Base-by-base conservation (phyloP, 805 yeast genomes). In the Kodamaea kakaduensis region DNA sequence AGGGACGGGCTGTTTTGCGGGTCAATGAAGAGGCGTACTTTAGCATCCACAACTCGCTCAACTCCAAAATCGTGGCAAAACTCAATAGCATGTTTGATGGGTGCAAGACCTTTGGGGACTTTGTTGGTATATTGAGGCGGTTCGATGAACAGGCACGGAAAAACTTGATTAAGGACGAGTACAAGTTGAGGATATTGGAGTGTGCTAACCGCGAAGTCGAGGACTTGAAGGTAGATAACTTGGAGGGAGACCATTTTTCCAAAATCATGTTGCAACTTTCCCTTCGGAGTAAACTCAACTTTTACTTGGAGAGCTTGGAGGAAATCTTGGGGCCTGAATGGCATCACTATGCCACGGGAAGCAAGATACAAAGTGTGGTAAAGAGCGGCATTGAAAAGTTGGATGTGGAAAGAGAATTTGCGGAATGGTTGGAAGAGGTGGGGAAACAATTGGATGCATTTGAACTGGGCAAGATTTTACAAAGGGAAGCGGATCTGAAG, bases 261-360 rank as follows among this genome's bases (percentile, higher is more conserved):
- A 20, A 24, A 9, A 34, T 34, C 16, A 17, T 18, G 7, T 22
- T 32, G 28, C 32, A 31, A 7, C 15, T 45, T 6, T 42, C 52
- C 30, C 25, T 57, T 5, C 32, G 40, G 6, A 38, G 45, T 5
- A 62, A 59, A 36, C 21, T 57, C 4, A 32, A 43, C 9, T 58
- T 50, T 39, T 64, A 59, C 36, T 31, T 47, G 9, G 20, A n/a
- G 0, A 47, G 46, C 25, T 45, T 67, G 10, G 36, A 43, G 6
- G 38, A 29, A n/a, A 28, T 59, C 5, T 47, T 64, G 15, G 73
- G 73, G 1, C 30, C 34, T 3, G 55, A 53, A 24, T 67, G 73
- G 73, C 46, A 47, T 25, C 56, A 61, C 31, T 67, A 57, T 41
- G 56, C 70, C 2, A 28, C 52, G 9, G 96, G 96, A 0, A 71